These are phyloP conservation scores for Brachypodium distachyon DNA, from an alignment of 202 grass and related monocot genomes.

Conservation along the genomic window DNA sequence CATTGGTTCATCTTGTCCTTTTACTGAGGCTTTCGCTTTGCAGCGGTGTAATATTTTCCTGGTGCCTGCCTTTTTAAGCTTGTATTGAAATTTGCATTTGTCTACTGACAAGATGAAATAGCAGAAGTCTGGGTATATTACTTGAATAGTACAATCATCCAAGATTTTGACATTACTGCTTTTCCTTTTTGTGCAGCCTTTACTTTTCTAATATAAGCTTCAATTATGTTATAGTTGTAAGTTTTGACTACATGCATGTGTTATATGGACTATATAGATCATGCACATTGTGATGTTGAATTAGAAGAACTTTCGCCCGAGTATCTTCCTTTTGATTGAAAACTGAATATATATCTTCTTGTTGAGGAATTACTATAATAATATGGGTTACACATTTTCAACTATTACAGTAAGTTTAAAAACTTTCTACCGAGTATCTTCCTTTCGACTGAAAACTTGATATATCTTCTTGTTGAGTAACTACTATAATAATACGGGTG, in stretches of 20 bases:
- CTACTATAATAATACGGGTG: no score
- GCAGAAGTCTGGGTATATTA: background rate
- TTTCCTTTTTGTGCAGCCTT: background rate
- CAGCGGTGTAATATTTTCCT: background rate
- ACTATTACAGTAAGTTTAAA: background rate
- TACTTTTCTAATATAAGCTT: background rate
- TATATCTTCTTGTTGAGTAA: no score
- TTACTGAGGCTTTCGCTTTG: background rate
- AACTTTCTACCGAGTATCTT: no score
- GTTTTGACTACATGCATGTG: background rate
- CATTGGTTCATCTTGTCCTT: background rate
- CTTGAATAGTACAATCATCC: background rate
- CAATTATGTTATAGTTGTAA: background rate
- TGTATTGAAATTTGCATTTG: background rate
- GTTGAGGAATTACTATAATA: background rate
- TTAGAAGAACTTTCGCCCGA: background rate
- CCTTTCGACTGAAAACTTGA: no score
- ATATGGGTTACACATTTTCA: background rate
- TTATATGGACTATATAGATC: background rate
- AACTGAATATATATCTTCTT: background rate
- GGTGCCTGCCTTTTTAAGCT: background rate
- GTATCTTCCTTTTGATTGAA: no score
- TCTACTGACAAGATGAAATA: background rate
- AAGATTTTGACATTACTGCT: background rate
- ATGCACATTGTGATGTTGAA: background rate